Conservation (phyloP, 805 yeast genomes). For the Wickerhamomyces mucosus region DNA sequence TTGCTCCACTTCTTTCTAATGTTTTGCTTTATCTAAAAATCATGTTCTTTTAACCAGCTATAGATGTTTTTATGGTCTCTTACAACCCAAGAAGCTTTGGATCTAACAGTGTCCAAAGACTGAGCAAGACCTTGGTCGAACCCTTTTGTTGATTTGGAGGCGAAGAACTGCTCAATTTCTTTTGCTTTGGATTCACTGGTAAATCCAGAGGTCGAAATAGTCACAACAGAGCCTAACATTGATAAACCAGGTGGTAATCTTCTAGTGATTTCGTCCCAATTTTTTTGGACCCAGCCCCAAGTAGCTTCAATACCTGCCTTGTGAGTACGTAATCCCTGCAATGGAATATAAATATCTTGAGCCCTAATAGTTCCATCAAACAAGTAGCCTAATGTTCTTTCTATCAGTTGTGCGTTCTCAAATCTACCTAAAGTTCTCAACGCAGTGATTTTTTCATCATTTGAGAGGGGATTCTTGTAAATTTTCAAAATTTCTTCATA, state of each 20-base stretch:
- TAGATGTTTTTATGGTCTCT: conserved; percentile 43
- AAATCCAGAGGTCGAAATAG: conserved; percentile 50
- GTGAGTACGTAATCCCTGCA: conserved; percentile 61
- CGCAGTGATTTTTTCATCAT: conserved; percentile 64
- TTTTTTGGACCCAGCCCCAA: conserved; percentile 63
- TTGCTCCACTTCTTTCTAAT: too few species aligned
- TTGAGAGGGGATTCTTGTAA: conserved; percentile 49
- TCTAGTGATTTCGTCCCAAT: conserved; percentile 64
- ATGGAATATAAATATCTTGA: conserved; percentile 72
- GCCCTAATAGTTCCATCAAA: conserved; percentile 51
- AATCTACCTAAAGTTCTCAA: conserved; percentile 62
- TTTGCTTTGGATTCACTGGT: conserved; percentile 44
- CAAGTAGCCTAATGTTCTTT: conserved; percentile 46
- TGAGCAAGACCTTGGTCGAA: conserved; percentile 57
- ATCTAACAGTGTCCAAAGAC: conserved; percentile 48
- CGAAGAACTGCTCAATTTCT: conserved; percentile 42
- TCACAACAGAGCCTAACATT: conserved; percentile 70
- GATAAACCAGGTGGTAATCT: conserved; percentile 74
- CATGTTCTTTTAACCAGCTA: conserved; percentile 37
- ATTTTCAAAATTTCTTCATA: conserved; percentile 54
- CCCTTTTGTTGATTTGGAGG: conserved; percentile 48
- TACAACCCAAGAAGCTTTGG: conserved; percentile 48
- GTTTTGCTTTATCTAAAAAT: conserved; percentile 7
- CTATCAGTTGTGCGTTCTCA: conserved; percentile 38
- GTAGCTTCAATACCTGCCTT: conserved; percentile 55